Base-by-base conservation (phyloP, 805 yeast species). In the Debaryomyces tyrocola region DNA sequence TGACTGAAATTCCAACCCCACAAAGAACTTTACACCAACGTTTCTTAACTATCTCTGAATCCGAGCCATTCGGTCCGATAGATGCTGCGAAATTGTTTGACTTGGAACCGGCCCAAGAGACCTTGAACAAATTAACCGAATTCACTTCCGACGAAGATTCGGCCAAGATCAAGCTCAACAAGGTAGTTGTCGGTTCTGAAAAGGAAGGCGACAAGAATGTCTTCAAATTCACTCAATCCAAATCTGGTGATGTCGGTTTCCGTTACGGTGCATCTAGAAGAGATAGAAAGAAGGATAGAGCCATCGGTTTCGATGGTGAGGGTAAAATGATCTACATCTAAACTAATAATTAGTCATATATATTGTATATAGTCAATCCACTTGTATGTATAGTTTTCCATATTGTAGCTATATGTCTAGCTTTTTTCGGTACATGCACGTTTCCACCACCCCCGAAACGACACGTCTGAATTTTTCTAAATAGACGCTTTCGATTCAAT, bases 1-100 rank as follows among this genome's bases (percentile, higher is more conserved):
- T 90, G 61, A 87, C 96, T n/a, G 97, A 92, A 74, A 88, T 91
- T 73, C 97, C 97, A 29, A 83, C 87, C 43, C 96, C 96, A 28
- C 79, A 82, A 53, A 88, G 85, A 67, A 87, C 96, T 2, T 74
- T 85, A 52, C 83, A 82, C 52, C 89, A 95, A 53, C 77, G 92
- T 53, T 91, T 91, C 73, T 69, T 89, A 62, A 86, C 96, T 10
- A 84, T 92, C 63, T 92, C 96, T 8, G 99, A 92, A 69, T 84
- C 90, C 21, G 96, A 90, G 70, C 96, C 96, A 8, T 91, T 92
- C 63, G 97, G 97, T 6, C 96, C 97, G 4, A 78, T 90, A 5
- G 98, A 94, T 62, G 97, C 99, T 11, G 97, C 99, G 41, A 74
- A 82, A 47, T 79, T 86, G 34, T 80, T 89, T 52, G 90, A 79